A percentile compares a stretch with the other conserved stretches of the same genome.
Conservation (phyloP, 2,329 filamentous ascomycete species). For the Talaromyces sp. region DNA sequence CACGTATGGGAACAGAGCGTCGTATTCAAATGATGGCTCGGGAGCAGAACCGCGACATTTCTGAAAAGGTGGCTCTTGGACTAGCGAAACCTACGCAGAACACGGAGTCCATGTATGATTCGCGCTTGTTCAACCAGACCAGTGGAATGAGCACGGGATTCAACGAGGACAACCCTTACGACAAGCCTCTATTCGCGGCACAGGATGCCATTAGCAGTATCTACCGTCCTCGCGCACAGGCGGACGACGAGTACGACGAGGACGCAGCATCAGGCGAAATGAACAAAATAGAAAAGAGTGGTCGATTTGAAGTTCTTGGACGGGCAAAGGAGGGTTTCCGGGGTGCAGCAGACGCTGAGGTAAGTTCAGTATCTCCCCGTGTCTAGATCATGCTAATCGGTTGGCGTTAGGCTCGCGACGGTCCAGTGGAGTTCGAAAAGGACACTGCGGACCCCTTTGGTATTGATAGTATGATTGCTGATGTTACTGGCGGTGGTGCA, state of each 20-base stretch:
- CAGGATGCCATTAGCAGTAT: constrained; percentile 94
- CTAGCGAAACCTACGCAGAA: constrained; percentile 91
- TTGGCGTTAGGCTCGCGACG: constrained; percentile 63
- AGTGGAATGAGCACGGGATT: constrained; percentile 87
- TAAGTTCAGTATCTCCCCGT: constrained; percentile 38
- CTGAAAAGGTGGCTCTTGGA: constrained; percentile 91
- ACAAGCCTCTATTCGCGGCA: constrained; percentile 93
- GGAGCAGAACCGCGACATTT: constrained; percentile 94
- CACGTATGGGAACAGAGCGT: constrained; percentile 90
- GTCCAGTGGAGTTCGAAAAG: constrained; percentile 95
- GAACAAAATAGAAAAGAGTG: constrained; percentile 80
- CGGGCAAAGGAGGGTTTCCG: constrained; percentile 82
- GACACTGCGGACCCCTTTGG: constrained; percentile 84
- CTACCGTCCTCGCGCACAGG: constrained; percentile 72
- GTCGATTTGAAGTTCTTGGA: constrained; percentile 83
- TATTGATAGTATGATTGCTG: constrained; percentile 87
- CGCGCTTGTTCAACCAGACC: constrained; percentile 87
- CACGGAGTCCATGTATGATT: constrained; percentile 95
- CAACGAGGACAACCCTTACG: constrained; percentile 97
- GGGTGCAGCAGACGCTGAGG: constrained; percentile 74
- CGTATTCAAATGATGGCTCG: constrained; percentile 88
- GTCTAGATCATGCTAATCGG: constrained; percentile 3
- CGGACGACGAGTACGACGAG: constrained; percentile 71
- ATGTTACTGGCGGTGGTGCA: constrained; percentile 61
- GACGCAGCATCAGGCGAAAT: constrained; percentile 77